These are phyloP conservation scores for Xylaria sp. DNA, from an alignment of 2,329 filamentous ascomycete species.

Conservation along the genomic window DNA sequence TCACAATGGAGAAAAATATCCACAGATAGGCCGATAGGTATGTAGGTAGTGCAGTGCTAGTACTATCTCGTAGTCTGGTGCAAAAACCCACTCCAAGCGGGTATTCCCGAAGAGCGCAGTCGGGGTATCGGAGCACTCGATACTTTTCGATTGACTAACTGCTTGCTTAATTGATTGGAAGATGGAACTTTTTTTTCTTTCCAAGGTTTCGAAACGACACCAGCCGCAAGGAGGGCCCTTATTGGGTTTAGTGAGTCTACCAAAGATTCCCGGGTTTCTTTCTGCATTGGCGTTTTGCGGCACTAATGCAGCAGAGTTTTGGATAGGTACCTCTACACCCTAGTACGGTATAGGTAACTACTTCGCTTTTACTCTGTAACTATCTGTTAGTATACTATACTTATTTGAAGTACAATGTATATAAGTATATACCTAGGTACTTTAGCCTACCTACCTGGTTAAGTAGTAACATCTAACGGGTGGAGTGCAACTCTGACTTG, in stretches of 20 bases:
- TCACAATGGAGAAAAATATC: constrained; percentile 7
- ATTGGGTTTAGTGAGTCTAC: constrained; percentile 7
- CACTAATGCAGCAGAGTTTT: not conserved
- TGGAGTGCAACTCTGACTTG: constrained; percentile 4
- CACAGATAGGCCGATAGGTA: not conserved
- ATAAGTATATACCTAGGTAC: no score
- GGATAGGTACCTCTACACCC: not conserved
- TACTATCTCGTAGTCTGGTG: not conserved
- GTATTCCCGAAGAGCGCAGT: constrained; percentile 23
- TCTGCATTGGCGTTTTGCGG: constrained; percentile 20
- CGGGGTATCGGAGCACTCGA: constrained; percentile 15
- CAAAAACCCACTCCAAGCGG: constrained; percentile 20
- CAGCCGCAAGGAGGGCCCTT: constrained; percentile 17
- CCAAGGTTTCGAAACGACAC: constrained; percentile 4
- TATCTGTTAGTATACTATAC: not conserved
- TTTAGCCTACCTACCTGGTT: no score
- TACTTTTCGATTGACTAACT: no score
- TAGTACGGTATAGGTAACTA: constrained; percentile 1
- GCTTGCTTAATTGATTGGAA: no score
- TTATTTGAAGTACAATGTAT: no score
- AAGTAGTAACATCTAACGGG: constrained; percentile 8
- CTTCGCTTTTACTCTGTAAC: not conserved
- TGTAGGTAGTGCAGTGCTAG: not conserved
- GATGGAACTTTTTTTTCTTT: not conserved
- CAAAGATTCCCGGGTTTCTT: constrained; percentile 13